Percentiles rank a stretch among this genome's conserved stretches.
Conservation (phyloP, 1,284 basidiomycete species). For the Apiotrichum sp. region DNA sequence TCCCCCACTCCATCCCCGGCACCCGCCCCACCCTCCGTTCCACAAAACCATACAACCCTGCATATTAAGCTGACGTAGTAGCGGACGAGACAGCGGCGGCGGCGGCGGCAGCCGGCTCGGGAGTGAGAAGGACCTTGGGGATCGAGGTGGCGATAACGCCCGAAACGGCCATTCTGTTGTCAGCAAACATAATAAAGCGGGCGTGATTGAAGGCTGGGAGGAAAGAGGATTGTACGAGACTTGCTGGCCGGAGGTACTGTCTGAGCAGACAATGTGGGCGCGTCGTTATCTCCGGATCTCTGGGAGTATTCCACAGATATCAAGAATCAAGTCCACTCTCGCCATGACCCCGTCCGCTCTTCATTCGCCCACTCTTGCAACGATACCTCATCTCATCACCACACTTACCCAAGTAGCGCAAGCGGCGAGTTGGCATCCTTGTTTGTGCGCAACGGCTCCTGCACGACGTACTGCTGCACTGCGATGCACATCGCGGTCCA, state of each 20-base stretch:
- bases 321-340: too few relatives aligned
- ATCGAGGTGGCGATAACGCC: conserved; percentile 34
- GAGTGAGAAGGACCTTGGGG: conserved; percentile 34
- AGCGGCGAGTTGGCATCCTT: conserved; percentile 36
- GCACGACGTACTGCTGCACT: conserved; percentile 30
- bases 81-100: not conserved
- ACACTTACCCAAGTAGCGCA: conserved; percentile 35
- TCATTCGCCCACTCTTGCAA: too few relatives aligned
- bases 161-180: conserved; percentile 33
- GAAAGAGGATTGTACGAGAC: too few relatives aligned
- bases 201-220: not conserved
- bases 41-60: conserved; percentile 1
- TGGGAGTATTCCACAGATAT: too few relatives aligned
- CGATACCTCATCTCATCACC: not conserved
- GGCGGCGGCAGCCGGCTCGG: conserved; percentile 9
- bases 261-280: too few relatives aligned
- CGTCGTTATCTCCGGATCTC: too few relatives aligned
- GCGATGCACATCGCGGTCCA: conserved; percentile 35
- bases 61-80: conserved; percentile 1
- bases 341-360: too few relatives aligned
- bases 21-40: too few relatives aligned
- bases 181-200: not conserved
- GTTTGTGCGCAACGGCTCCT: conserved; percentile 29
- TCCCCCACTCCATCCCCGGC: too few relatives aligned
- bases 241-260: too few relatives aligned